Base-by-base conservation (phyloP, 768 basidiomycete genomes). In the Naganishia randhawae region DNA sequence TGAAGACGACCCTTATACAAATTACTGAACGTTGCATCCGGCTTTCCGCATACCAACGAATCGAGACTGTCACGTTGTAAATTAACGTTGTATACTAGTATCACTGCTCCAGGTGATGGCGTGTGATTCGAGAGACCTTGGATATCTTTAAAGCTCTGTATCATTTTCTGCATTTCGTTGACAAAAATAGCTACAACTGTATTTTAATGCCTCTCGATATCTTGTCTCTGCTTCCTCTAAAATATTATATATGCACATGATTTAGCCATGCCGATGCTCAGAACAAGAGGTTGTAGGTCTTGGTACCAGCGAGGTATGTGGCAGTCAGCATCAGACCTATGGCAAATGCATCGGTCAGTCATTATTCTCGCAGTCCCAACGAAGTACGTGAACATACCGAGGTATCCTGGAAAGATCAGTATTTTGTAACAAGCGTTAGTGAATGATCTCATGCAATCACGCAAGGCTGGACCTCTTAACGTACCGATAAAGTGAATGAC, bases 401-500 rank as follows among this genome's bases (percentile, higher is more conserved):
- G 32, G 57, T 61, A 61, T 25, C 51, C 51, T 53, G 51, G 19
- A 53, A 8, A 8, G 8, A 6, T 25, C 13, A 25, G 32, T n/a
- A 42, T 42, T 42, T 19, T 10, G 41, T 19, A 19, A 42, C 41
- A 42, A 42, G 41, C 11, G 19, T 10, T 10, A 10, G 41, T 19
- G 41, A 42, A 10, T 10, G 10, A 10, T 10, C 11, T 42, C 41
- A 42, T 10, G 10, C 41, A 42, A 42, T 42, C 41, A 42, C 22
- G 50, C 55, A 17, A 27, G 45, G 14, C 22, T n/a, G 17, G 19
- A 62, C 67, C 17, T 32, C 52, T 50, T 13, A 52, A 48, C 33
- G 41, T 55, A 63, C 65, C 69, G 29, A 70, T 42, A 35, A 10
- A 22, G 33, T 64, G 63, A 16, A 66, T 22, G 31, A 66, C 13